phyloP scores from a whole-genome alignment of 768 basidiomycete genomes.

The Suillus plorans region DNA sequence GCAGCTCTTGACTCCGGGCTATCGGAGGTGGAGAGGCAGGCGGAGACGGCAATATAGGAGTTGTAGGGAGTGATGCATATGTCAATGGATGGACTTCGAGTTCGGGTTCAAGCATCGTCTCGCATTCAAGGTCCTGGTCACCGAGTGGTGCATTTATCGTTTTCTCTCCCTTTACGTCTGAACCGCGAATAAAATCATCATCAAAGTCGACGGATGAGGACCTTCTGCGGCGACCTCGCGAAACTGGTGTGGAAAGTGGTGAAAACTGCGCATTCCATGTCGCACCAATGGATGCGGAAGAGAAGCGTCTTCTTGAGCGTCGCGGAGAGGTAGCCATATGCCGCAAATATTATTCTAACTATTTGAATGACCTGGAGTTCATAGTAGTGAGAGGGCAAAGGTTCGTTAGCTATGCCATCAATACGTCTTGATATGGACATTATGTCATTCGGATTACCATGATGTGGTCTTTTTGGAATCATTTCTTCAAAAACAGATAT shows the following conservation, averaged over 20 bases:
- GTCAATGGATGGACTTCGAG: slow-evolving; percentile 40
- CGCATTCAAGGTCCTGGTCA: slow-evolving; percentile 4
- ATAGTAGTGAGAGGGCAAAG: neutral
- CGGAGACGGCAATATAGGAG: slow-evolving; percentile 59
- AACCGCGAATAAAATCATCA: neutral
- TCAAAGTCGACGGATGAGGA: slow-evolving; percentile 14
- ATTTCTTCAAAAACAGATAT: neutral
- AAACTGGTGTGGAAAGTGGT: slow-evolving; percentile 11
- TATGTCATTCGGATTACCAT: neutral
- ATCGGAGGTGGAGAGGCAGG: slow-evolving; percentile 28
- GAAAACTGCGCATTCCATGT: slow-evolving; percentile 22
- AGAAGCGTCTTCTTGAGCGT: slow-evolving; percentile 33
- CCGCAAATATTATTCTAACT: neutral
- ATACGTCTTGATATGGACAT: neutral
- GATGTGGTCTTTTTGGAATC: neutral
- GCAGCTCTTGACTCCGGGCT: slow-evolving; percentile 12
- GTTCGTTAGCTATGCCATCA: neutral
- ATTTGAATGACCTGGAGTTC: neutral
- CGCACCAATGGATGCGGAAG: slow-evolving; percentile 25
- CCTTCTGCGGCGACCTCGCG: slow-evolving; percentile 17
- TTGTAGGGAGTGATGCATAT: slow-evolving; percentile 74
- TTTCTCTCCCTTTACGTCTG: slow-evolving; percentile 3
- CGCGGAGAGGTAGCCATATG: slow-evolving; percentile 33
- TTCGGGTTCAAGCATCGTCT: slow-evolving; percentile 13
- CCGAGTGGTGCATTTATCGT: neutral